Percentiles rank a stretch among this genome's conserved stretches.
These are phyloP conservation scores for Fusarium napiforme DNA, from an alignment of 2,329 filamentous ascomycete species.

Conservation along the genomic window DNA sequence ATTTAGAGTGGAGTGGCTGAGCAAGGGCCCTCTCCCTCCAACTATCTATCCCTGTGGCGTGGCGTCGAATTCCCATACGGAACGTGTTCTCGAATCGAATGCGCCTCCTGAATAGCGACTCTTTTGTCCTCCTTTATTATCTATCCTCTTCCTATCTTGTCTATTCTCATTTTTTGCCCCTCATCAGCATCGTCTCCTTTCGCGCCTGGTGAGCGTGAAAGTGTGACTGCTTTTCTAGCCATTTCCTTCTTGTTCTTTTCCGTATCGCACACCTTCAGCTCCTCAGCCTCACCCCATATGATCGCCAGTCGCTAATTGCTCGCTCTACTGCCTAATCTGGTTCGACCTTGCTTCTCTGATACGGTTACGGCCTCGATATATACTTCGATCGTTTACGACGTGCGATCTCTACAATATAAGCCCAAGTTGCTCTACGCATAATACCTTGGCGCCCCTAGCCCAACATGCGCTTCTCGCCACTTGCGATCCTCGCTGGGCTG, in stretches of 20 bases:
- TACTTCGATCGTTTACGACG: neutral
- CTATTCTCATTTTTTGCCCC: conserved; percentile 22
- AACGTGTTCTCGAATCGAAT: conserved; percentile 40
- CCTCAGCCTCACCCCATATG: conserved; percentile 11
- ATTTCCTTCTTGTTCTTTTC: conserved; percentile 14
- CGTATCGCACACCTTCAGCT: conserved; percentile 17
- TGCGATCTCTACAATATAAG: neutral
- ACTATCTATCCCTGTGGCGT: conserved; percentile 3
- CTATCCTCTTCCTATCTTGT: conserved; percentile 4
- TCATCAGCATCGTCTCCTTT: conserved; percentile 27
- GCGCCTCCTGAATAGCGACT: conserved; percentile 35
- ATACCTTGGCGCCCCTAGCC: conserved; percentile 18
- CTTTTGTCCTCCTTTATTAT: conserved; percentile 23
- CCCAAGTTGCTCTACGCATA: neutral
- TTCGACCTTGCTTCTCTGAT: conserved; percentile 10
- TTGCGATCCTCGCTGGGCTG: conserved; percentile 60
- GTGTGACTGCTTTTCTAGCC: conserved; percentile 23
- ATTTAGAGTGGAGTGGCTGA: conserved; percentile 33
- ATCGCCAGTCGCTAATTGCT: conserved; percentile 36
- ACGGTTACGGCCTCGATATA: neutral
- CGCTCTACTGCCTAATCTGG: conserved; percentile 13
- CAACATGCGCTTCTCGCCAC: conserved; percentile 50
- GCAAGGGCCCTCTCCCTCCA: conserved; percentile 5
- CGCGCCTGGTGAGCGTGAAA: conserved; percentile 36
- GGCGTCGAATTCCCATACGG: conserved; percentile 32